A percentile compares a stretch with the other conserved stretches of the same genome.
Conservation (phyloP, 2,329 filamentous ascomycete species). For the Colletotrichum tropicicola region DNA sequence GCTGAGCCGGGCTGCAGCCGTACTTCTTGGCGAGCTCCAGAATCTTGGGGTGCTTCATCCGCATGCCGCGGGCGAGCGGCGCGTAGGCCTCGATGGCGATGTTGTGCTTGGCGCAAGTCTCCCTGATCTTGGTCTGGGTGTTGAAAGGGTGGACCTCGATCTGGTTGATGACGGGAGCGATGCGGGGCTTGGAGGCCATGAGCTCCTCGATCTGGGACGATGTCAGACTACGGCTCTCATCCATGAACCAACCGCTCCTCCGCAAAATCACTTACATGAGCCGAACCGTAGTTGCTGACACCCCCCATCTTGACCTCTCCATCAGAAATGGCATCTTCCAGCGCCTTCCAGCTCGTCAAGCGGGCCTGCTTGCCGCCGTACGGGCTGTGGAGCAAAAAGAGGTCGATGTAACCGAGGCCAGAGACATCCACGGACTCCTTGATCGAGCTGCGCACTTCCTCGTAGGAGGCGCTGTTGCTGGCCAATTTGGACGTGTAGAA, state of each 20-base stretch:
- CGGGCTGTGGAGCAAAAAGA: conserved; percentile 83
- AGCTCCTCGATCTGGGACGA: conserved; percentile 70
- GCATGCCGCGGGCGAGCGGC: conserved; percentile 75
- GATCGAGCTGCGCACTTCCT: conserved; percentile 73
- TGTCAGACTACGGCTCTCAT: background rate
- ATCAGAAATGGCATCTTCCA: conserved; percentile 78
- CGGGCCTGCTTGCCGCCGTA: conserved; percentile 77
- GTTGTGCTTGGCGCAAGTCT: conserved; percentile 70
- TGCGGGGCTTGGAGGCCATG: conserved; percentile 67
- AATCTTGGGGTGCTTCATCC: conserved; percentile 75
- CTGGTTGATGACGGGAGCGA: conserved; percentile 78
- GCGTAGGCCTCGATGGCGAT: conserved; percentile 84
- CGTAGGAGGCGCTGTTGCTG: conserved; percentile 70
- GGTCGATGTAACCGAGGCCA: conserved; percentile 78
- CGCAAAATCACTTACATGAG: conserved; percentile 74
- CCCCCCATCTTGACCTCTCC: conserved; percentile 78
- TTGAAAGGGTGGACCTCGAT: conserved; percentile 88
- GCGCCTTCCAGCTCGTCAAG: conserved; percentile 77
- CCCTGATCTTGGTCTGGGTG: conserved; percentile 72
- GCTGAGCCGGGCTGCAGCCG: conserved; percentile 74
- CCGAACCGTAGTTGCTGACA: conserved; percentile 81
- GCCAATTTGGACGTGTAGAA: conserved; percentile 85
- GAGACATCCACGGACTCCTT: conserved; percentile 70
- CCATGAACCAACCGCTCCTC: no score
- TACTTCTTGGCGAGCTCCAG: conserved; percentile 72